phyloP scores from a whole-genome alignment of 2,329 filamentous ascomycete genomes.

The Saccharata proteae region DNA sequence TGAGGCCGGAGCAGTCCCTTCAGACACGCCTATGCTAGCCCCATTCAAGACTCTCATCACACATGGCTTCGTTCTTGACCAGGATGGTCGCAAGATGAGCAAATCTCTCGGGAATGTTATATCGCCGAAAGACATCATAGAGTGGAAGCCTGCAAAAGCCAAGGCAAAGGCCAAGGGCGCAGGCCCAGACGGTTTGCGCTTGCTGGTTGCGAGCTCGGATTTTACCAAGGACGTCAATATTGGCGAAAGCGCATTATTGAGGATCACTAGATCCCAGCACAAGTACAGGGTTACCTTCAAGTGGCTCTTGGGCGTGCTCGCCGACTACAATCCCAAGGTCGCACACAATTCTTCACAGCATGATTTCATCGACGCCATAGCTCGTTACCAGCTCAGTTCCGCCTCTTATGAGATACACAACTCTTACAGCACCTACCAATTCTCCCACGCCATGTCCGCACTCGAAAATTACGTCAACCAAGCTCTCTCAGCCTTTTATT shows the following conservation, averaged over 20 bases:
- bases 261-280: constrained; percentile 63
- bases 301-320: constrained; percentile 65
- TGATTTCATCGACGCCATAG: constrained; percentile 44
- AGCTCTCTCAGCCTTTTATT: constrained; percentile 85
- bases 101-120: constrained; percentile 91
- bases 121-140: constrained; percentile 69
- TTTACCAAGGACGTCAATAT: constrained; percentile 82
- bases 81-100: constrained; percentile 93
- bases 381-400: constrained; percentile 59
- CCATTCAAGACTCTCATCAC: constrained; percentile 88
- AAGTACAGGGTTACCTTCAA: constrained; percentile 87
- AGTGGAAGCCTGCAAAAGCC: constrained; percentile 57
- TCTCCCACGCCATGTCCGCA: constrained; percentile 60
- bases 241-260: constrained; percentile 62
- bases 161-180: constrained; percentile 38
- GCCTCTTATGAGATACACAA: constrained; percentile 52
- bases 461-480: constrained; percentile 73
- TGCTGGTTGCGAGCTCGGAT: constrained; percentile 88
- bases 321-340: constrained; percentile 26
- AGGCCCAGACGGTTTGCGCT: constrained; percentile 72
- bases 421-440: constrained; percentile 62
- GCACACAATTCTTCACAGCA: constrained; percentile 11
- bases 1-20: constrained; percentile 14
- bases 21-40: constrained; percentile 31
- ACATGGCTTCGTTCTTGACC: constrained; percentile 87